Percentiles rank a stretch among this genome's conserved stretches.
Conservation (phyloP, 225 moss, liverwort and hornwort genomes). For the Pseudisothecium myosuroides region DNA sequence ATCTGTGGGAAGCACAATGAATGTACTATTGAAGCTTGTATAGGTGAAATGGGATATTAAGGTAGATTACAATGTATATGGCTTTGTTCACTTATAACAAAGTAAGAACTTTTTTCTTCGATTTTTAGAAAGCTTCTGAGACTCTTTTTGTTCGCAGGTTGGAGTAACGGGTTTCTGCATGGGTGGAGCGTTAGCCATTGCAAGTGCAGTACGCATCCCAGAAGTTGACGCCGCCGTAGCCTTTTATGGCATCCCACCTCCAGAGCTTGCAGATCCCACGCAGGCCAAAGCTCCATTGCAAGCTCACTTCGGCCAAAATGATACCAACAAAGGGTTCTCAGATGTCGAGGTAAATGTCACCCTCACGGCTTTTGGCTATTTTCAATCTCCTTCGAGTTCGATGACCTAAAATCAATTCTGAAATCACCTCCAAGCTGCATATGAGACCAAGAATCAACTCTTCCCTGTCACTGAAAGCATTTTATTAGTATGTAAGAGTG, state of each 20-base stretch:
- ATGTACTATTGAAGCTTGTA: neutral
- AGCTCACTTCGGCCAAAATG: conserved; percentile 76
- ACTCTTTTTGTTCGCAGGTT: conserved; percentile 25
- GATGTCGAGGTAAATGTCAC: conserved; percentile 44
- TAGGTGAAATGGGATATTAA: neutral
- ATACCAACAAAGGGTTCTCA: conserved; percentile 49
- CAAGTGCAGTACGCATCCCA: conserved; percentile 55
- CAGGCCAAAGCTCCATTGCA: conserved; percentile 68
- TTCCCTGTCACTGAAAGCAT: neutral
- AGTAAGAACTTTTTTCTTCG: neutral
- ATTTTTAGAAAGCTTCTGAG: neutral
- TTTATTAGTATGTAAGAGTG: neutral
- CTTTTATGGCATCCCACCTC: conserved; percentile 72
- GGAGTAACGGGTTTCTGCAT: conserved; percentile 77
- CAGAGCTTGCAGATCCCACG: conserved; percentile 61
- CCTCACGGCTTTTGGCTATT: neutral
- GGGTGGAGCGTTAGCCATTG: conserved; percentile 79
- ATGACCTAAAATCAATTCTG: neutral
- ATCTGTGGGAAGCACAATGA: neutral
- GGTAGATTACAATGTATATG: neutral
- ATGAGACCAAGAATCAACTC: too few species aligned
- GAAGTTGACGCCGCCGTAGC: conserved; percentile 61
- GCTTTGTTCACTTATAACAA: neutral
- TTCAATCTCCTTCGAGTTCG: neutral
- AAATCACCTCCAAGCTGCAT: neutral